A percentile compares a stretch with the other conserved stretches of the same genome.
These are phyloP conservation scores for Funneliformis mosseae DNA, from an alignment of 192 early-diverging fungal species.

Conservation along the genomic window DNA sequence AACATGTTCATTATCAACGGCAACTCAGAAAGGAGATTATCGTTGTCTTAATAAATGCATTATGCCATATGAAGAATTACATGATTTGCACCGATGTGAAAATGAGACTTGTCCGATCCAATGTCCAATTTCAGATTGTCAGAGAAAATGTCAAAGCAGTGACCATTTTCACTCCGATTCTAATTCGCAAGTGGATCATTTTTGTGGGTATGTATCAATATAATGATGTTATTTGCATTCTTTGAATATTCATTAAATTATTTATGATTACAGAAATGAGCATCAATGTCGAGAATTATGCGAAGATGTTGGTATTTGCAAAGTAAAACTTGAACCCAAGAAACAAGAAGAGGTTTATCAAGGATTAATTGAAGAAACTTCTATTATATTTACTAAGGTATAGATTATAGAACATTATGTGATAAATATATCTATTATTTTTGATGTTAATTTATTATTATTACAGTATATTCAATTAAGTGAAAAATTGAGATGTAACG, in stretches of 20 bases:
- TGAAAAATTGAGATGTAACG: conserved; percentile 15
- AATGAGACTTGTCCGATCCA: conserved; percentile 19
- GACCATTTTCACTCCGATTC: conserved; percentile 25
- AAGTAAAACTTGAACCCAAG: conserved; percentile 18
- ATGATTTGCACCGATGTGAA: conserved; percentile 17
- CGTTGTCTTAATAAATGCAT: conserved; percentile 23
- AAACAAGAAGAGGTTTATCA: neutral
- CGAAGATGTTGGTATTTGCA: conserved; percentile 20
- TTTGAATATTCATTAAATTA: too few relatives aligned
- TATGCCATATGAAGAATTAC: conserved; percentile 15
- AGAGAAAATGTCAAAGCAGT: conserved; percentile 8
- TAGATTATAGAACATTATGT: neutral
- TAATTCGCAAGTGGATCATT: neutral
- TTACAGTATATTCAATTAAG: conserved; percentile 26
- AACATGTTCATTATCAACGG: conserved; percentile 22
- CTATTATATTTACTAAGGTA: conserved; percentile 33
- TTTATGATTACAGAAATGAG: conserved; percentile 2
- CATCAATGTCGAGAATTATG: conserved; percentile 31
- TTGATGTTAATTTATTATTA: neutral
- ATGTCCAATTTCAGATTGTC: conserved; percentile 15
- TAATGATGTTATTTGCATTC: too few relatives aligned
- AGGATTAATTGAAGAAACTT: neutral
- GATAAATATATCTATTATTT: too few relatives aligned
- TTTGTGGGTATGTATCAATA: conserved; percentile 19
- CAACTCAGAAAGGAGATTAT: conserved; percentile 9